Evolutionary conservation across 2,329 filamentous ascomycete genomes (phyloP), one percentile per base, ranked within the genome.

Genomic region (Xylariaceae sp.): DNA sequence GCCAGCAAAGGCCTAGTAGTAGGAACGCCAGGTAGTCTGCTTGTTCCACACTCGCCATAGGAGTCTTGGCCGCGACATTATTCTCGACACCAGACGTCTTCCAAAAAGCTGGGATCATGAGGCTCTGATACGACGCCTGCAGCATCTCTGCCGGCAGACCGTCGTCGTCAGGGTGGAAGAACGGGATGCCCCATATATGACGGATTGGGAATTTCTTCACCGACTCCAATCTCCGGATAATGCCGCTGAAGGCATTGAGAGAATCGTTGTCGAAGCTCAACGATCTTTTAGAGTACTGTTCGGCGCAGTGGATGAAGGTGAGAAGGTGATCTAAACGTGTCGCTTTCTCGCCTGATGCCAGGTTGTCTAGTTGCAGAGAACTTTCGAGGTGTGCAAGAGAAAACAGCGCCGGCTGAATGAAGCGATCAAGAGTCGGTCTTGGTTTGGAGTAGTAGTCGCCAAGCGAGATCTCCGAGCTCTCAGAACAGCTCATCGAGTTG

Each of bases 121-220:
- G 19, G 7, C 9, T 35, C n/a, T 19, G 13, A 16, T 9, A 24
- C 6, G 19, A 15, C 4, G 32, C 22, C 19, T 22, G 9, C 16
- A 19, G 12, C 31, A 19, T 16, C 17, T 15, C 8, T 6, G 26
- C 19, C 4, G 30, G 30, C 13, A n/a, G 13, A 32, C 15, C 30
- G 17, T 48, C 45, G 12, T 46, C 43, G 28, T 39, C 41, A 1
- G 32, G 48, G 16, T 42, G 41, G 16, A 48, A 48, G 9, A 46
- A 44, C 1, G 48, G 48, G 13, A 44, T 35, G 13, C 45, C 50
- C 48, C 42, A 50, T 9, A 49, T 39, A 36, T 52, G 48, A 3
- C 42, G 34, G 1, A 52, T 43, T n/a, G 48, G 48, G 22, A 41
- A 50, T 1, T 19, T 22, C 8, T 37, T 26, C 3, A 26, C 32